Base-by-base conservation (phyloP, 345 rosid genomes). In the Adansonia digitata region DNA sequence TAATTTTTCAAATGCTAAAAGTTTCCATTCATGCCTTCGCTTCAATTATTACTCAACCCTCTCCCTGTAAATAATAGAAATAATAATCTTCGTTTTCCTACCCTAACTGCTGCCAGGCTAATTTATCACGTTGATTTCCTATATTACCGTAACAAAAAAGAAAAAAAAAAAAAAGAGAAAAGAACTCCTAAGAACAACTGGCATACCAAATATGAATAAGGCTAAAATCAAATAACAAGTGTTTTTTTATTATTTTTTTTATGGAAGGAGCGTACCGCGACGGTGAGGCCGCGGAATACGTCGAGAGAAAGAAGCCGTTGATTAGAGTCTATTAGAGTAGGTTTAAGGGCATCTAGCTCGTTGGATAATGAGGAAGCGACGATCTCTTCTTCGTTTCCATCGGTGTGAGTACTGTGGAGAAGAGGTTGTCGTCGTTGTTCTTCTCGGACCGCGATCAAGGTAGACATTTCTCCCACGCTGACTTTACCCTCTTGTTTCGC, bases 241-340 rank as follows among this genome's bases (percentile, higher is more conserved):
- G n/a, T n/a, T n/a, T n/a, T n/a, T n/a, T n/a, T n/a, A n/a, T n/a
- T n/a, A n/a, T n/a, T n/a, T n/a, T 40, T 34, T 14, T 15, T 7
- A 18, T 49, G 22, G 8, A 8, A 20, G 76, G 4, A 31, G 37
- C 80, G 29, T 80, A 86, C 88, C 40, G 84, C 90, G 75, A 88
- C 81, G 69, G 90, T 82, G 77, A 88, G 88, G 39, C 92, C 92
- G 42, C 90, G 88, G 74, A 85, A 85, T 62, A 85, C 87, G 79
- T 88, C 87, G 61, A 88, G 88, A 51, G 87, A 88, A 2, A 75
- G 59, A 49, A 88, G 85, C 53, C 88, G 88, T 75, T 77, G 88
- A 81, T 59, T 42, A 9, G 77, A 74, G 67, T 3, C 48, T 22
- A 9, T 3, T 27, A 29, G 72, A 53, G 14, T 24, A 2, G 49